A percentile compares a stretch with the other conserved stretches of the same genome.
These are phyloP conservation scores for Comarum palustre DNA, from an alignment of 306 rosid species.

Conservation along the genomic window DNA sequence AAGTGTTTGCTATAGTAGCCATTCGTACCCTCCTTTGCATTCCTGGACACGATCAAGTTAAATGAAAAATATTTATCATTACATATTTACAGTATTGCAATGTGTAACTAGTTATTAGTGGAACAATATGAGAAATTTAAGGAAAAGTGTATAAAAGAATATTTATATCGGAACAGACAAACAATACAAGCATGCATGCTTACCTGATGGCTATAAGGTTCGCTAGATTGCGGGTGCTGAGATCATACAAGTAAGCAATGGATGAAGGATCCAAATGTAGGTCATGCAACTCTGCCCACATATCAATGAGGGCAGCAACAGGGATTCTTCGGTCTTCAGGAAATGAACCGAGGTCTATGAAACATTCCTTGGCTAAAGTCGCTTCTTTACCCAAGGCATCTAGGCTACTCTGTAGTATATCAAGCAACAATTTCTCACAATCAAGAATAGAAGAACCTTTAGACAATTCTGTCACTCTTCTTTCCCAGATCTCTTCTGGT, in stretches of 20 bases:
- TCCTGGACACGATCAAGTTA: background rate
- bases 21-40: conserved; percentile 18
- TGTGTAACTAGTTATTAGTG: no score
- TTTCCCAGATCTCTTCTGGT: conserved; percentile 24
- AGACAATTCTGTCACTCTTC: conserved; percentile 19
- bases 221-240: conserved; percentile 35
- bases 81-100: no score
- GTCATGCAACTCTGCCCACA: conserved; percentile 35
- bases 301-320: conserved; percentile 14
- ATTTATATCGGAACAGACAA: no score
- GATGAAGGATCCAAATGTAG: no score
- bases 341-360: conserved; percentile 59
- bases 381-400: conserved; percentile 23
- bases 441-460: conserved; percentile 29
- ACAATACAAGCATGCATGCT: background rate
- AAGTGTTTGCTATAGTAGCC: conserved; percentile 38
- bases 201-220: conserved; percentile 11
- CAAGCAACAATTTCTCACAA: conserved; percentile 17
- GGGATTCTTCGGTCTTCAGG: conserved; percentile 61
- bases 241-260: conserved; percentile 22
- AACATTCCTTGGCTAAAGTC: conserved; percentile 40
- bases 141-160: no score
- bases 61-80: no score
- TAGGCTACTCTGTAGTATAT: conserved; percentile 40
- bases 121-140: no score